phyloP scores from a whole-genome alignment of 1,284 basidiomycete genomes.

The Trametes versicolor region DNA sequence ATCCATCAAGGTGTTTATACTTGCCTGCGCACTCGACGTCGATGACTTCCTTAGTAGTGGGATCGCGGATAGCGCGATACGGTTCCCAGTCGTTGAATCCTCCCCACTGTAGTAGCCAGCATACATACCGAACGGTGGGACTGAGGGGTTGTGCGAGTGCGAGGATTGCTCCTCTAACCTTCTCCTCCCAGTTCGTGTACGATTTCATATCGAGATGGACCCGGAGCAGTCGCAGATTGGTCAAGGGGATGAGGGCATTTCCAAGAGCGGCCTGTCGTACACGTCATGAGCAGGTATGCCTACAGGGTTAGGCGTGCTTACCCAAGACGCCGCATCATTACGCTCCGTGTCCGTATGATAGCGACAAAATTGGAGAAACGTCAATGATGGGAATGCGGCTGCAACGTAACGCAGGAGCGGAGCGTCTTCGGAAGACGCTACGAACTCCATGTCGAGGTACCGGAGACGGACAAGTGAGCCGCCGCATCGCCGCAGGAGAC shows the following conservation, averaged over 20 bases:
- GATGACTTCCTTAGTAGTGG: too few species aligned
- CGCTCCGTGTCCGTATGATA: neutral
- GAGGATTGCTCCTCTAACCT: neutral
- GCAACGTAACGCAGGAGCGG: neutral
- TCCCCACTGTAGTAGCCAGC: neutral
- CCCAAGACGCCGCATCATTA: neutral
- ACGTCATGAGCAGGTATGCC: neutral
- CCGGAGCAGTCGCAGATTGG: neutral
- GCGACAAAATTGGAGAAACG: neutral
- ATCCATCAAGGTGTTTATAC: too few species aligned
- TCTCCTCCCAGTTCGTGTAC: neutral
- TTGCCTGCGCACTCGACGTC: too few species aligned
- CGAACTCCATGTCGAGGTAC: constrained; percentile 6
- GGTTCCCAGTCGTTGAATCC: too few species aligned
- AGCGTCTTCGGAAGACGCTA: neutral
- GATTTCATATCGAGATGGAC: neutral
- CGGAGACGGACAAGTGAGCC: neutral
- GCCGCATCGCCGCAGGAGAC: neutral
- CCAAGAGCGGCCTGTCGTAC: neutral
- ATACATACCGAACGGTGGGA: neutral
- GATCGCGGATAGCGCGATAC: too few species aligned
- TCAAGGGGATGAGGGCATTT: neutral
- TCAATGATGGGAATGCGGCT: neutral
- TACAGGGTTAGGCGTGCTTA: neutral
- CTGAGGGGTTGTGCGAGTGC: neutral